These are phyloP conservation scores for Biscogniauxia sp. DNA, from an alignment of 2,329 filamentous ascomycete species.

Conservation along the genomic window DNA sequence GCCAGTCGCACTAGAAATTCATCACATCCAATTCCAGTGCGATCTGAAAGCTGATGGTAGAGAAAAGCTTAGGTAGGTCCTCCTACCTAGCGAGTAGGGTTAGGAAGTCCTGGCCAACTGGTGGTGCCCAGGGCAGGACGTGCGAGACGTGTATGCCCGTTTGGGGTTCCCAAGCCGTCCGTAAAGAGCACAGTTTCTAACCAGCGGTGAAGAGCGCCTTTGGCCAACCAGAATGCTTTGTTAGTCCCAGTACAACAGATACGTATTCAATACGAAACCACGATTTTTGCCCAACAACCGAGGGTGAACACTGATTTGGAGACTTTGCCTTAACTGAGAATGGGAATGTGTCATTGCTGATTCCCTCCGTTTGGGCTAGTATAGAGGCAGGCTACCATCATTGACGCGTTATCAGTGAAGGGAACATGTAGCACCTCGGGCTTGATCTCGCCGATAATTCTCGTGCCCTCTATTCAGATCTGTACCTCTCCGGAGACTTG, in stretches of 20 bases:
- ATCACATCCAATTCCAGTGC: constrained; percentile 28
- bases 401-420: constrained; percentile 3
- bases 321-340: constrained; percentile 8
- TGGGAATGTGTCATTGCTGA: constrained; percentile 17
- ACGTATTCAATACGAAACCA: constrained; percentile 21
- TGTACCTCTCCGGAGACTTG: constrained; percentile 27
- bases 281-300: constrained; percentile 19
- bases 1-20: constrained; percentile 28
- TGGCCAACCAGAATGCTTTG: constrained; percentile 15
- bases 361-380: constrained; percentile 7
- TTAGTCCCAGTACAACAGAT: constrained; percentile 17
- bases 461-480: constrained; percentile 17
- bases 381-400: not conserved
- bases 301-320: constrained; percentile 18
- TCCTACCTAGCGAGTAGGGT: constrained; percentile 1
- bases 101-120: not conserved
- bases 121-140: constrained; percentile 17
- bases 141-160: constrained; percentile 22
- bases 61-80: not conserved
- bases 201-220: constrained; percentile 26
- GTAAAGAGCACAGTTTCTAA: constrained; percentile 21
- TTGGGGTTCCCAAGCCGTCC: constrained; percentile 19
- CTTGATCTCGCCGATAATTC: constrained; percentile 14
- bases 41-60: constrained; percentile 24
- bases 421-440: constrained; percentile 5